These are phyloP conservation scores for Hordeum marinum DNA, from an alignment of 176 grass and related monocot species.

Conservation along the genomic window DNA sequence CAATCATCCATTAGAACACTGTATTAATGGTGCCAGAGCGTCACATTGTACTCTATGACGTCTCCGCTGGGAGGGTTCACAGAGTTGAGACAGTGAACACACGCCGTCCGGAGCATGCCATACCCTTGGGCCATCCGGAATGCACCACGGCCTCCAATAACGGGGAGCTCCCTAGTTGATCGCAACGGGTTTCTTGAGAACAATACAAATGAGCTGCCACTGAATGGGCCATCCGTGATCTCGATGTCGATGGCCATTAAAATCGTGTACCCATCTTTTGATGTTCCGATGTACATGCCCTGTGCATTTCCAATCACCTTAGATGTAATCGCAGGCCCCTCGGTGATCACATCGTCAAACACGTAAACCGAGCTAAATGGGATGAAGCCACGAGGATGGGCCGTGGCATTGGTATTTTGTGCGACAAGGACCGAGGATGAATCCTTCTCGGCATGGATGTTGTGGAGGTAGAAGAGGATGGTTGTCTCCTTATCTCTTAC, in stretches of 20 bases:
- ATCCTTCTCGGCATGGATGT: neutral
- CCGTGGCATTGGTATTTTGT: neutral
- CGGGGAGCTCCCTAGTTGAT: slow-evolving; percentile 34
- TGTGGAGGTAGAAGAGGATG: neutral
- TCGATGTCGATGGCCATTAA: neutral
- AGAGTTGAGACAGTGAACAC: neutral
- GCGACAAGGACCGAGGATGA: neutral
- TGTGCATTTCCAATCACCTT: slow-evolving; percentile 1
- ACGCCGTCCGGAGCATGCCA: slow-evolving; percentile 19
- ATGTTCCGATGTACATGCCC: neutral
- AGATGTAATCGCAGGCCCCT: neutral
- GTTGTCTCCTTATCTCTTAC: neutral
- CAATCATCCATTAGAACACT: no score
- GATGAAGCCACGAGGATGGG: neutral
- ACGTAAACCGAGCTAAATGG: slow-evolving; percentile 4
- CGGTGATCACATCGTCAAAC: neutral
- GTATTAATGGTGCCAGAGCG: neutral
- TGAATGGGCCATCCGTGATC: slow-evolving; percentile 17
- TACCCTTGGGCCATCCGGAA: slow-evolving; percentile 49
- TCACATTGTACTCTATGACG: slow-evolving; percentile 4
- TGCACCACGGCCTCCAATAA: slow-evolving; percentile 47
- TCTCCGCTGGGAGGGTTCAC: neutral
- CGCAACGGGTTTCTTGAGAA: neutral
- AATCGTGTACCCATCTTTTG: neutral
- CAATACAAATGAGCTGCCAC: neutral